Evolutionary conservation across 1,139 yeast genomes (phyloP).

Genomic region (Diutina ranongensis): DNA sequence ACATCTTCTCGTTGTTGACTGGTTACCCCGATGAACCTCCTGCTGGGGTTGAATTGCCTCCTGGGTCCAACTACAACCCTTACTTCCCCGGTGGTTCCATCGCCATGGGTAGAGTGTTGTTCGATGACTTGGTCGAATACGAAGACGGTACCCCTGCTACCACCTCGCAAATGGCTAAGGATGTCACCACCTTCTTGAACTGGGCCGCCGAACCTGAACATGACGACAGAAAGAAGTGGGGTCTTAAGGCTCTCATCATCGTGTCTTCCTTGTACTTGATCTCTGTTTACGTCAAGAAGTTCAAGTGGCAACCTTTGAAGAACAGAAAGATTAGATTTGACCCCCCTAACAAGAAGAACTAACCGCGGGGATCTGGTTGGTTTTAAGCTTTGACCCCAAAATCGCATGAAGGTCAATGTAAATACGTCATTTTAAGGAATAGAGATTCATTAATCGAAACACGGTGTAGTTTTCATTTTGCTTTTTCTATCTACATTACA

Average conservation of each 20-base stretch:
- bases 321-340: constrained; percentile 89
- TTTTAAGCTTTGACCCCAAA: not conserved
- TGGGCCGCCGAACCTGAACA: constrained; percentile 99
- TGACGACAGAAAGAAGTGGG: constrained; percentile 95
- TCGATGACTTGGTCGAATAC: constrained; percentile 93
- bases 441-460: constrained; percentile 5
- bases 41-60: constrained; percentile 89
- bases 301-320: constrained; percentile 96
- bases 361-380: not conserved
- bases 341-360: constrained; percentile 63
- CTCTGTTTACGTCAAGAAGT: constrained; percentile 89
- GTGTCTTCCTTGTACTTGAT: constrained; percentile 71
- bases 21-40: constrained; percentile 99
- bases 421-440: constrained; percentile 5
- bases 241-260: constrained; percentile 83
- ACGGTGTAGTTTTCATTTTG: too few species aligned
- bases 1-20: constrained; percentile 87
- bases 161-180: constrained; percentile 99
- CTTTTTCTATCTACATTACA: too few species aligned
- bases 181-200: constrained; percentile 87
- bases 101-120: constrained; percentile 98
- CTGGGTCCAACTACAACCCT: constrained; percentile 96
- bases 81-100: constrained; percentile 99
- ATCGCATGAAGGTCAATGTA: constrained; percentile 5
- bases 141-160: constrained; percentile 99